phyloP scores from a whole-genome alignment of 441 rosid genomes.

The Geranium incanum region DNA sequence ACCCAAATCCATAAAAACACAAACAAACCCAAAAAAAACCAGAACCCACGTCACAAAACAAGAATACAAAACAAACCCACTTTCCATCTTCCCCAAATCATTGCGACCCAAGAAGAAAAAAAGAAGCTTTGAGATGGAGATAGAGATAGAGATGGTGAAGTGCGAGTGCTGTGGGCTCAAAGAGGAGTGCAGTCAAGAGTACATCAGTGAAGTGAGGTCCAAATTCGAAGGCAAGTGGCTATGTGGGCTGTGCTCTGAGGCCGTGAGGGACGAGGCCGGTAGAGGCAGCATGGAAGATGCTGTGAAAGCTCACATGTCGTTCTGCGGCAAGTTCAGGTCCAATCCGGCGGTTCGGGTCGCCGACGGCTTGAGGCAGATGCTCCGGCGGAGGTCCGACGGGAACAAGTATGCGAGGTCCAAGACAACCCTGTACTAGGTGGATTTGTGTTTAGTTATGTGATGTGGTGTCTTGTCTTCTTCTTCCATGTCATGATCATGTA shows the following conservation, averaged over 20 bases:
- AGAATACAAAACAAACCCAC: slow-evolving; percentile 19
- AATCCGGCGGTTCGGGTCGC: slow-evolving; percentile 90
- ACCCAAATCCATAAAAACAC: slow-evolving; percentile 6
- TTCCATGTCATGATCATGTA: slow-evolving; percentile 16
- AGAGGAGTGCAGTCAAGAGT: slow-evolving; percentile 86
- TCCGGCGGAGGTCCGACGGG: slow-evolving; percentile 71
- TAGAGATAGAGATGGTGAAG: slow-evolving; percentile 79
- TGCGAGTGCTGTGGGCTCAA: slow-evolving; percentile 86
- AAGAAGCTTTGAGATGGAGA: slow-evolving; percentile 12
- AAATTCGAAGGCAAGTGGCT: slow-evolving; percentile 90
- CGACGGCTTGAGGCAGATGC: slow-evolving; percentile 93
- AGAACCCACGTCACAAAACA: slow-evolving; percentile 3
- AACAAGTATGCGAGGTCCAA: slow-evolving; percentile 63
- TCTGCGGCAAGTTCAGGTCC: slow-evolving; percentile 74
- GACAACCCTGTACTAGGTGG: slow-evolving; percentile 34
- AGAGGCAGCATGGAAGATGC: slow-evolving; percentile 72
- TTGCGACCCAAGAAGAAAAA: neutral
- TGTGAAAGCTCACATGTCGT: slow-evolving; percentile 78
- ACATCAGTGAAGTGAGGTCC: slow-evolving; percentile 59
- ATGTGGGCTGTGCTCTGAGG: slow-evolving; percentile 92
- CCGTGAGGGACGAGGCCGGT: slow-evolving; percentile 64
- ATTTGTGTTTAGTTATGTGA: slow-evolving; percentile 12
- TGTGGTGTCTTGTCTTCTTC: slow-evolving; percentile 20
- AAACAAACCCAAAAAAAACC: slow-evolving; percentile 15
- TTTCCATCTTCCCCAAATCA: slow-evolving; percentile 22